Evolutionary conservation across 495 filamentous ascomycete species (phyloP).

Genomic region (Aspergillus coremiiformis): DNA sequence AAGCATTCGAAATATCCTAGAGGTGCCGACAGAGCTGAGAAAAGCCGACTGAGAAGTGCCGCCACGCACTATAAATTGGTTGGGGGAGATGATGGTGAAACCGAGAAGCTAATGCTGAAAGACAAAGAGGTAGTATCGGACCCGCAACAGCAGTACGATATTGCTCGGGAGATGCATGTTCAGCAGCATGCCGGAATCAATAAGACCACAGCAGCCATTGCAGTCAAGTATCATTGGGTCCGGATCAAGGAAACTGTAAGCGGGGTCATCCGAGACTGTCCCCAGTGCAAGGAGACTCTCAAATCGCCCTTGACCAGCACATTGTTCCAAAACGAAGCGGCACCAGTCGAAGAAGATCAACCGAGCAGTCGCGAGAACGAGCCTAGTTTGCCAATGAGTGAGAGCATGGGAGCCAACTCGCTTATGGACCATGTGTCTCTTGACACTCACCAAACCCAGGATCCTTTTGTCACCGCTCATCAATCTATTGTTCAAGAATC

Average conservation of each 20-base stretch:
- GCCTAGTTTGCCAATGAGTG: conserved; percentile 12
- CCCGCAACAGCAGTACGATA: conserved; percentile 84
- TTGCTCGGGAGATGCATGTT: conserved; percentile 68
- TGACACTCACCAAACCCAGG: conserved; percentile 21
- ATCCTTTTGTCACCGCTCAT: conserved; percentile 29
- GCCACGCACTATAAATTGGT: conserved; percentile 90
- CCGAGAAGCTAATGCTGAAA: conserved; percentile 87
- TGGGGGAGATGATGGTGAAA: conserved; percentile 38
- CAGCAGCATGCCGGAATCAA: conserved; percentile 90
- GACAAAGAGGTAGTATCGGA: conserved; percentile 96
- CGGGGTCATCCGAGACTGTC: conserved; percentile 85
- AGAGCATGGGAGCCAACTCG: conserved; percentile 18
- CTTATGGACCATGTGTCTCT: conserved; percentile 30
- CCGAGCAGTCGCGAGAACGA: conserved; percentile 11
- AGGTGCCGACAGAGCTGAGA: conserved; percentile 90
- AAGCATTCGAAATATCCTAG: conserved; percentile 90
- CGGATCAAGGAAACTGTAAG: conserved; percentile 97
- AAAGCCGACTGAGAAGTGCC: conserved; percentile 84
- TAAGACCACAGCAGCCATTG: conserved; percentile 92
- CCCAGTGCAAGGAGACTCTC: conserved; percentile 76
- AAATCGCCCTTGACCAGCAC: conserved; percentile 44
- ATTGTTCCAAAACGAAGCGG: conserved; percentile 21
- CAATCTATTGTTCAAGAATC: conserved; percentile 21
- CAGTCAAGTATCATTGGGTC: conserved; percentile 96
- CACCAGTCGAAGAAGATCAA: conserved; percentile 16